These are phyloP conservation scores for Podila verticillata DNA, from an alignment of 192 early-diverging fungal genomes.

Conservation along the genomic window DNA sequence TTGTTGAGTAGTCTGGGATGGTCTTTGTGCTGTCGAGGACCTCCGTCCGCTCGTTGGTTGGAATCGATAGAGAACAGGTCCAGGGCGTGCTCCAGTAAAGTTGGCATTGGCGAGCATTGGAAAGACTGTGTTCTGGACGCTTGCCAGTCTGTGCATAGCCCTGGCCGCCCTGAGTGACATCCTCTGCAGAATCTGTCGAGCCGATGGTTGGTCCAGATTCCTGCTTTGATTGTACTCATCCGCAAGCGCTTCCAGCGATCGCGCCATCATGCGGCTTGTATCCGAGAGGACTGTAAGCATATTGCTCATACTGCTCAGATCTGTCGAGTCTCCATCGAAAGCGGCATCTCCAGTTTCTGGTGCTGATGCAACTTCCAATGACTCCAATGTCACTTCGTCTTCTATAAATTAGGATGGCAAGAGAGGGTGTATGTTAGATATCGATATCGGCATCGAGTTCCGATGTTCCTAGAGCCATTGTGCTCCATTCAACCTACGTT, in stretches of 20 bases:
- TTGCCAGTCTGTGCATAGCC: constrained; percentile 47
- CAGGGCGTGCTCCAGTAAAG: constrained; percentile 36
- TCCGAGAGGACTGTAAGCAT: constrained; percentile 38
- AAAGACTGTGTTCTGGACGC: constrained; percentile 47
- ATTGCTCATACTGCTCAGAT: constrained; percentile 25
- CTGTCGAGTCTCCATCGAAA: constrained; percentile 44
- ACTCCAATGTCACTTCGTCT: constrained; percentile 26
- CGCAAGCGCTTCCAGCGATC: constrained; percentile 26
- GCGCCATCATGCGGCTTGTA: constrained; percentile 33
- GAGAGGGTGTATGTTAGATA: constrained; percentile 1
- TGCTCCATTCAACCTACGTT: constrained; percentile 15
- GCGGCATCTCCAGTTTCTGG: constrained; percentile 19
- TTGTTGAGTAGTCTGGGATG: neutral
- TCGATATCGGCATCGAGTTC: neutral
- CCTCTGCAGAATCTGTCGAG: constrained; percentile 14
- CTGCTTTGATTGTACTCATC: constrained; percentile 11
- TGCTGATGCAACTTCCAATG: constrained; percentile 27
- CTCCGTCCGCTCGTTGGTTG: constrained; percentile 15
- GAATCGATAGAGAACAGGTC: constrained; percentile 21
- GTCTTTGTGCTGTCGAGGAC: neutral
- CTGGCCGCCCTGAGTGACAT: constrained; percentile 35
- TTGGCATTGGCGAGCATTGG: constrained; percentile 48
- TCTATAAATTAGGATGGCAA: constrained; percentile 2
- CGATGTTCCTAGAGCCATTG: neutral
- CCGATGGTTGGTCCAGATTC: constrained; percentile 1